phyloP scores from a whole-genome alignment of 2,329 filamentous ascomycete genomes.

The Mollisia scopiformis region DNA sequence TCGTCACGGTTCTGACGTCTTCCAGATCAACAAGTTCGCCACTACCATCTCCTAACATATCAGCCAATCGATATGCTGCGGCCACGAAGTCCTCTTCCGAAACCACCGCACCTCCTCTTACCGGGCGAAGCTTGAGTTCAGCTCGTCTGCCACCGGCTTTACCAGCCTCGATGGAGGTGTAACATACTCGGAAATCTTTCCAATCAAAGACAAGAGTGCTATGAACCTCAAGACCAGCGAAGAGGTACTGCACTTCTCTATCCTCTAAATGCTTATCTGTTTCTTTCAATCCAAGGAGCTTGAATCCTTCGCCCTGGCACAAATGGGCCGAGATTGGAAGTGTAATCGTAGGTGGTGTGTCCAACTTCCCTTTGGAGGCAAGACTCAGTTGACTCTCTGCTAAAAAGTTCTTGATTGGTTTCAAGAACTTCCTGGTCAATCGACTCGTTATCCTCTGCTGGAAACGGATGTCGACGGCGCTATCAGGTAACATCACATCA shows the following conservation, averaged over 20 bases:
- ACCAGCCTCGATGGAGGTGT: constrained; percentile 34
- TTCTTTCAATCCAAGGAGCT: constrained; percentile 9
- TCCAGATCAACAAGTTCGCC: neutral
- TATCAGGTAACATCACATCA: constrained; percentile 37
- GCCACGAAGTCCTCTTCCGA: constrained; percentile 24
- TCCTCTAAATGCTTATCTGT: constrained; percentile 15
- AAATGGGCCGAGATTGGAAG: constrained; percentile 33
- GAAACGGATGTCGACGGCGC: constrained; percentile 35
- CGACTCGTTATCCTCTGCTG: constrained; percentile 27
- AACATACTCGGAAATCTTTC: constrained; percentile 29
- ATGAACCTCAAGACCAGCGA: constrained; percentile 34
- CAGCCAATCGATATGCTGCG: constrained; percentile 9
- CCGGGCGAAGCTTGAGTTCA: constrained; percentile 30
- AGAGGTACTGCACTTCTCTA: constrained; percentile 36
- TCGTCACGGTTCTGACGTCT: neutral
- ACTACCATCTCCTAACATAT: neutral
- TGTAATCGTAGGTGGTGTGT: constrained; percentile 30
- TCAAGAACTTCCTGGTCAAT: neutral
- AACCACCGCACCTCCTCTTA: constrained; percentile 7
- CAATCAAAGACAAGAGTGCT: constrained; percentile 27
- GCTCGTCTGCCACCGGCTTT: constrained; percentile 33
- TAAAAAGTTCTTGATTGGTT: constrained; percentile 25
- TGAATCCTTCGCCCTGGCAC: constrained; percentile 16
- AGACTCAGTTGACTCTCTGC: constrained; percentile 24
- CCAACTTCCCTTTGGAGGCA: constrained; percentile 13